Conservation (phyloP, 257 asterid species). For the Solanum tarijense region DNA sequence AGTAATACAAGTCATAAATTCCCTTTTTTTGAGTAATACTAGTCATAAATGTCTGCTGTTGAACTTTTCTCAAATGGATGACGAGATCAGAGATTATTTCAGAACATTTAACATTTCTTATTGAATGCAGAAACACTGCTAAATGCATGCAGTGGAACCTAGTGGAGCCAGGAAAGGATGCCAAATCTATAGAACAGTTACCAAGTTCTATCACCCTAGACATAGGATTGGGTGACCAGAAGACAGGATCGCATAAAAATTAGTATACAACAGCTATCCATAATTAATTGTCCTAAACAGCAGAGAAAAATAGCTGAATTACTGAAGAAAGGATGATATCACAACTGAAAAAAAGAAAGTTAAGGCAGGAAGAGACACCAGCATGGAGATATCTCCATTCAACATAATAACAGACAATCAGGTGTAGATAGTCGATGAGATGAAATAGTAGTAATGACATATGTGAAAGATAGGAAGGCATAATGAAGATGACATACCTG, state of each 20-base stretch:
- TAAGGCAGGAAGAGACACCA: neutral
- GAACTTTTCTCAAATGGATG: neutral
- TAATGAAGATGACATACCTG: constrained; percentile 40
- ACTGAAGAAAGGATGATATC: neutral
- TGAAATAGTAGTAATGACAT: neutral
- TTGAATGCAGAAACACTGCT: neutral
- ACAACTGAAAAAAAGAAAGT: neutral
- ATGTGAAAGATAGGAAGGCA: neutral
- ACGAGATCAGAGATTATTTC: neutral
- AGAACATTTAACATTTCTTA: neutral
- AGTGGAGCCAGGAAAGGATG: neutral
- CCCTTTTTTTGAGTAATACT: neutral
- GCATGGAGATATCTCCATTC: neutral
- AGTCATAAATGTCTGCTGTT: neutral
- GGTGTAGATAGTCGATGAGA: neutral
- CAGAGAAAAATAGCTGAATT: neutral
- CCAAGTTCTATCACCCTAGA: neutral
- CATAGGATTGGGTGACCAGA: neutral
- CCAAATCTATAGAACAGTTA: neutral
- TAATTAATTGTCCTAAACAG: neutral
- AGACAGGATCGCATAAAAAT: neutral
- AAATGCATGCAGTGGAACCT: neutral
- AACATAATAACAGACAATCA: neutral
- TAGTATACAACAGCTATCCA: neutral
- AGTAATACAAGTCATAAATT: neutral